A percentile compares a stretch with the other conserved stretches of the same genome.
Evolutionary conservation across 208 protist species (phyloP).

Genomic region (Leishmania aethiopica): DNA sequence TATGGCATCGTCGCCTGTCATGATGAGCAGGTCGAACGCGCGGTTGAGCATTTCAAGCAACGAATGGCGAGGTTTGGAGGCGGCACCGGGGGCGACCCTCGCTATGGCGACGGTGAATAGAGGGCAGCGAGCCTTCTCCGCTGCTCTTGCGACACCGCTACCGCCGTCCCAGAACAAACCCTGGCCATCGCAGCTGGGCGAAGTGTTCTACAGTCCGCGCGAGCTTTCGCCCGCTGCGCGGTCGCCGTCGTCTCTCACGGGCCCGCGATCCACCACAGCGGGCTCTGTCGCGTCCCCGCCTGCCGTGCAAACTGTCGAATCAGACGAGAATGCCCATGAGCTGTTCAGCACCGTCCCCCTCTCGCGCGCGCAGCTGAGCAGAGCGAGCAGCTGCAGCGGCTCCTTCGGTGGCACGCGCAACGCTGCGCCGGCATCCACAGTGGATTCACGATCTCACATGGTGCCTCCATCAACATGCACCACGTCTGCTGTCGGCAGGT

Average conservation of each 20-base stretch:
- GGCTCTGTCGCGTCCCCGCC: background rate
- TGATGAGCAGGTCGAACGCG: background rate
- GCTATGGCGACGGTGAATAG: background rate
- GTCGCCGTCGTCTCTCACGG: conserved; percentile 1
- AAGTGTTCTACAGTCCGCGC: conserved; percentile 7
- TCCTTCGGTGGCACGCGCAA: conserved; percentile 1
- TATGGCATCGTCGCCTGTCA: background rate
- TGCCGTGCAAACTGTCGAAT: background rate
- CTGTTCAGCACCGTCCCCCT: conserved; percentile 18
- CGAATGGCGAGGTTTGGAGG: background rate
- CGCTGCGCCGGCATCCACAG: background rate
- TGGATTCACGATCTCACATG: background rate
- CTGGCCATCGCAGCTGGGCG: background rate
- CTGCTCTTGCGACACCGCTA: background rate
- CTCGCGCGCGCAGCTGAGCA: conserved; percentile 6
- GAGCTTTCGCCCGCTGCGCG: conserved; percentile 9
- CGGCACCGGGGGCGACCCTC: background rate
- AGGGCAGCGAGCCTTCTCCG: background rate
- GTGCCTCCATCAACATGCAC: background rate
- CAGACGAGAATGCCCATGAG: background rate
- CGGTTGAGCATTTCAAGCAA: conserved; percentile 1
- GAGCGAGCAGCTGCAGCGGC: conserved; percentile 16
- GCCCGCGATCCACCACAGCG: conserved; percentile 4
- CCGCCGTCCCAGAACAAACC: background rate
- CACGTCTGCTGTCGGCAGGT: background rate